Base-by-base conservation (phyloP, 257 asterid species). In the Nemophila menziesii region DNA sequence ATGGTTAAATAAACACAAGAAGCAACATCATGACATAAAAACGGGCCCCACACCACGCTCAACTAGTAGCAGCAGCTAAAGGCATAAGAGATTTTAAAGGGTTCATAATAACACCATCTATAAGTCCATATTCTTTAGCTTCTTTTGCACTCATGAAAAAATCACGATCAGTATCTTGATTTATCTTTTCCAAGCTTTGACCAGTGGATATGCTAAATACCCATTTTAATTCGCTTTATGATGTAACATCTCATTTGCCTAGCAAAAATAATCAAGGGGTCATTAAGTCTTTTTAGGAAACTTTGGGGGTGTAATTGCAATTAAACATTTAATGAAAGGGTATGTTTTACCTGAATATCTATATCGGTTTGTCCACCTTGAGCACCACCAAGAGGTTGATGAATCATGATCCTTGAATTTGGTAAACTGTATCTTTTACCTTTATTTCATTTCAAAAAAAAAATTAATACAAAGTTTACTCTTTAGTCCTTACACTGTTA, bases 131-230 rank as follows among this genome's bases (percentile, higher is more conserved):
- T 3, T 81, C 94, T 61, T 81, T 81, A 51, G 98, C 98, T 67
- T 90, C 98, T 62, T 78, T 81, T 20, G 98, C 89, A 51, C 98
- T 81, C 98, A 85, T 90, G 77, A 85, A 90, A 57, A 70, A 90
- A 47, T 90, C 98, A 3, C 93, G 94, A 49, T 85, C 98, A 0
- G 96, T 90, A 57, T 90, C 98, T 51, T 78, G 67, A 61, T 90
- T 72, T 62, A 90, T 90, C 93, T 73, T 77, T 57, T 84, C 86
- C 1, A 90, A 75, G 74, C 86, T 90, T 55, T 90, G 94, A 49
- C 94, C 98, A 10, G 94, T 85, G 74, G 94, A 69, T 84, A 85
- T 2, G 98, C 93, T 58, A 90, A 66, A 56, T 90, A 85, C 39
- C 98, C 87, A 19, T 63, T 72, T 55, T 84, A n/a, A n/a, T n/a